phyloP scores from a whole-genome alignment of 2,329 filamentous ascomycete genomes.

The Microcera coccophila region DNA sequence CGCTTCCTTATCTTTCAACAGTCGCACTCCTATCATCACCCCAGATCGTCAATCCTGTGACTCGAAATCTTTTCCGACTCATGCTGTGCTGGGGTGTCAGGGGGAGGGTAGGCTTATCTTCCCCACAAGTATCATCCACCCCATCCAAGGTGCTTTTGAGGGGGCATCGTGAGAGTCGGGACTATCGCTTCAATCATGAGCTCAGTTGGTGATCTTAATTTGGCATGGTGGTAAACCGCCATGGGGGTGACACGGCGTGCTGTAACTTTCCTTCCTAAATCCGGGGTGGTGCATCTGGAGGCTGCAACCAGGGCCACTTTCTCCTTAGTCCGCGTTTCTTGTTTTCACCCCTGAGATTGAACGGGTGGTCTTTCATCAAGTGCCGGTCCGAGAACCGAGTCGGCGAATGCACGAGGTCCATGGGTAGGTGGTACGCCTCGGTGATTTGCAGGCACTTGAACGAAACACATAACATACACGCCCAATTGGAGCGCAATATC shows the following conservation, averaged over 20 bases:
- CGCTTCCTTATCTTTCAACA: conserved; percentile 19
- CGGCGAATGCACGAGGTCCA: too few relatives aligned
- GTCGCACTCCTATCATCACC: conserved; percentile 20
- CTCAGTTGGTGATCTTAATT: conserved; percentile 18
- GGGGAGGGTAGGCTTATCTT: conserved; percentile 24
- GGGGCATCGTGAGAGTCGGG: neutral
- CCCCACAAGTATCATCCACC: conserved; percentile 21
- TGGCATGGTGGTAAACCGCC: conserved; percentile 7
- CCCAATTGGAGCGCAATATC: too few relatives aligned
- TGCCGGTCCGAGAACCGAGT: conserved; percentile 13
- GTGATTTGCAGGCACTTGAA: too few relatives aligned
- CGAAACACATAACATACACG: neutral
- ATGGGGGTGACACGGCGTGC: too few relatives aligned
- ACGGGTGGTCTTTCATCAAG: conserved; percentile 9
- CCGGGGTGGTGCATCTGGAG: too few relatives aligned
- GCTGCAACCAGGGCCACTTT: conserved; percentile 7
- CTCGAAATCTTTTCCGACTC: conserved; percentile 20
- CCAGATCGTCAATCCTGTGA: conserved; percentile 22
- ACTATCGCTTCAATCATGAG: conserved; percentile 10
- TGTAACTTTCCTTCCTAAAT: too few relatives aligned
- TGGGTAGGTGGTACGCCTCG: too few relatives aligned
- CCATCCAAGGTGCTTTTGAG: neutral
- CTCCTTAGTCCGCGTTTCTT: too few relatives aligned
- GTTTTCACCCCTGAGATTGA: neutral
- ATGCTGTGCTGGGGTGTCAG: conserved; percentile 13